These are phyloP conservation scores for Cyberlindnera xylosilytica DNA, from an alignment of 805 yeast species.

Conservation along the genomic window DNA sequence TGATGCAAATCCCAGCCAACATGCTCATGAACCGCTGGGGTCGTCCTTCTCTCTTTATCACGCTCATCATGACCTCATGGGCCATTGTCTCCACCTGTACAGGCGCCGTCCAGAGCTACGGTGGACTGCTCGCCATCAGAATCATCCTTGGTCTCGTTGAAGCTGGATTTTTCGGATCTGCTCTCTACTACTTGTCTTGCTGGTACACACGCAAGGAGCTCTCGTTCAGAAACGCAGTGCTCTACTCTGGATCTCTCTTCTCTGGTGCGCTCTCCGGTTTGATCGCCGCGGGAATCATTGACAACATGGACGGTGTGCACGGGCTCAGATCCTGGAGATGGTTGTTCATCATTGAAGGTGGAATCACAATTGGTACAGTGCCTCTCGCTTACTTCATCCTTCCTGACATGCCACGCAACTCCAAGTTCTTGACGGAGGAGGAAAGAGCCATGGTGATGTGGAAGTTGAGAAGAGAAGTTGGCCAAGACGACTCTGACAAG, in stretches of 20 bases:
- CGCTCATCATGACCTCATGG: slow-evolving; percentile 49
- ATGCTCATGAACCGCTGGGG: slow-evolving; percentile 41
- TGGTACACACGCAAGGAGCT: slow-evolving; percentile 40
- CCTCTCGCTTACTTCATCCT: slow-evolving; percentile 42
- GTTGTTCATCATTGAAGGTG: slow-evolving; percentile 63
- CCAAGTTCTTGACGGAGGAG: slow-evolving; percentile 36
- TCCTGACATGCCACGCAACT: slow-evolving; percentile 48
- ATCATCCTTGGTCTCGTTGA: slow-evolving; percentile 44
- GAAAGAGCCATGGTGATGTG: background rate
- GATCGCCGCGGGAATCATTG: slow-evolving; percentile 51
- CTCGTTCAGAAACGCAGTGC: background rate
- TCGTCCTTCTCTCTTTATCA: slow-evolving; percentile 48
- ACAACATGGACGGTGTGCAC: slow-evolving; percentile 37
- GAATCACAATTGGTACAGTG: slow-evolving; percentile 48
- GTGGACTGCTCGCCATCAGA: slow-evolving; percentile 31
- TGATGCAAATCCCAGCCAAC: slow-evolving; percentile 50
- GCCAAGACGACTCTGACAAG: slow-evolving; percentile 22
- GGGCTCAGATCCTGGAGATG: slow-evolving; percentile 61
- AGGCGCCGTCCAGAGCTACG: slow-evolving; percentile 29
- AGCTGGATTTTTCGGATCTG: slow-evolving; percentile 43
- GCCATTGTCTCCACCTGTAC: slow-evolving; percentile 38
- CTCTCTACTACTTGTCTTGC: slow-evolving; percentile 47
- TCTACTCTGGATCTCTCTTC: slow-evolving; percentile 35
- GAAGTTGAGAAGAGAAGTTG: background rate
- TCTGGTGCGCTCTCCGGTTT: slow-evolving; percentile 54